A percentile compares a stretch with the other conserved stretches of the same genome.
phyloP scores from a whole-genome alignment of 2,329 filamentous ascomycete genomes.

The Dactylella cylindrospora region DNA sequence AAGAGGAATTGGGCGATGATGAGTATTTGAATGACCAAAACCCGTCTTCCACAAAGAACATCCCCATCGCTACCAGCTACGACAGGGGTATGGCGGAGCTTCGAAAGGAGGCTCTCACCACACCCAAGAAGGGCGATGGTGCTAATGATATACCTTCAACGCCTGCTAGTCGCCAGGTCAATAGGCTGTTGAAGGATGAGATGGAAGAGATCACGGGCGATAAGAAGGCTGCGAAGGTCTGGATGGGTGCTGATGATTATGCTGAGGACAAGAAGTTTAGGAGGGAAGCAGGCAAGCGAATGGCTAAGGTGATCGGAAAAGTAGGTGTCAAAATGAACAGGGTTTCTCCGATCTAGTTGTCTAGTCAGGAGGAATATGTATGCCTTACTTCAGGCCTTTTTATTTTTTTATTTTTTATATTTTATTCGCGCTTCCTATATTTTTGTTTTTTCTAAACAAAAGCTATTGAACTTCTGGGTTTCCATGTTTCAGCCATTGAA shows the following conservation, averaged over 20 bases:
- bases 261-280: conserved; percentile 33
- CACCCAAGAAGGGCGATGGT: conserved; percentile 34
- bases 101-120: conserved; percentile 31
- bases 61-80: conserved; percentile 36
- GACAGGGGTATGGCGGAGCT: conserved; percentile 37
- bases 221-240: conserved; percentile 8
- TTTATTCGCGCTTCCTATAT: background rate
- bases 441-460: background rate
- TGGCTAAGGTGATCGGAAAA: conserved; percentile 33
- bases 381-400: too few relatives aligned
- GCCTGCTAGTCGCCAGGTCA: conserved; percentile 32
- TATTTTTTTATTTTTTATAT: conserved; percentile 13
- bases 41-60: conserved; percentile 21
- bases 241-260: conserved; percentile 35
- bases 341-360: conserved; percentile 17
- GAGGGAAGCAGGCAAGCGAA: conserved; percentile 29
- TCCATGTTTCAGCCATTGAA: too few relatives aligned
- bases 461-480: too few relatives aligned
- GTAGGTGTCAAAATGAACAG: conserved; percentile 28
- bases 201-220: conserved; percentile 31
- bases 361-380: background rate
- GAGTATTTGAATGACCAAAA: conserved; percentile 37
- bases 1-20: conserved; percentile 39
- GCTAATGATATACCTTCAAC: conserved; percentile 27
- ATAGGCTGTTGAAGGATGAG: conserved; percentile 31